Conservation (phyloP, 192 early-diverging fungal species). For the Coemansia sp. region DNA sequence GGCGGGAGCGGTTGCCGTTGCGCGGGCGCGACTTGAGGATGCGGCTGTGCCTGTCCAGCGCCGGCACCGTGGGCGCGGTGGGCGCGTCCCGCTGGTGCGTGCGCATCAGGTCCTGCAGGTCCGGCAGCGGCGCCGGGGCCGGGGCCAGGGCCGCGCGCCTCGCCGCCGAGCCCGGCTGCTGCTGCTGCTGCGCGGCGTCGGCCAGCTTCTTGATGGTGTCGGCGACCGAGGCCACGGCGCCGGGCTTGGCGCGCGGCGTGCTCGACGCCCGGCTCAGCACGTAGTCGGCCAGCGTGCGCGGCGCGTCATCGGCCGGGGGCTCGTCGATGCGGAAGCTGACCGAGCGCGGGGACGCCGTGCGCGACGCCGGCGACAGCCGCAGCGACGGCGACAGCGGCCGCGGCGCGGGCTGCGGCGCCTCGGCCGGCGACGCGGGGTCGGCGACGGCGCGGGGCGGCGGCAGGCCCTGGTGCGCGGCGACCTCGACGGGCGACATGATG, state of each 20-base stretch:
- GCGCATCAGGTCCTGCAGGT: slow-evolving; percentile 43
- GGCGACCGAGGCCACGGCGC: slow-evolving; percentile 36
- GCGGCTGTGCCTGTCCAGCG: slow-evolving; percentile 43
- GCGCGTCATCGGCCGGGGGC: not conserved
- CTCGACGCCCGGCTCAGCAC: slow-evolving; percentile 40
- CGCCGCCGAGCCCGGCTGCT: no score
- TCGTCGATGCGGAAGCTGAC: slow-evolving; percentile 51
- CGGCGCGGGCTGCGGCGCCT: slow-evolving; percentile 7
- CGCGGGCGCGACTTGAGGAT: slow-evolving; percentile 51
- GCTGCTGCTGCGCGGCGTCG: not conserved
- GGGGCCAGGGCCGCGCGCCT: not conserved
- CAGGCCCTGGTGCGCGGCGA: slow-evolving; percentile 46
- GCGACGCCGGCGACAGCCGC: slow-evolving; percentile 28
- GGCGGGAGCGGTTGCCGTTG: slow-evolving; percentile 38
- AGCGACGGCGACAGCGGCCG: slow-evolving; percentile 43
- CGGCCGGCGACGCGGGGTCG: slow-evolving; percentile 22
- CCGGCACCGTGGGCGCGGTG: slow-evolving; percentile 38
- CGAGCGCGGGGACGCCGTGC: slow-evolving; percentile 38
- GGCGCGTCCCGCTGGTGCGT: slow-evolving; percentile 50
- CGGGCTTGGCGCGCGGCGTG: not conserved
- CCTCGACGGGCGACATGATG: slow-evolving; percentile 53
- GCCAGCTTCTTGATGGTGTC: slow-evolving; percentile 50
- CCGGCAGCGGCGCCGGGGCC: slow-evolving; percentile 21
- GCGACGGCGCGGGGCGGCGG: slow-evolving; percentile 42
- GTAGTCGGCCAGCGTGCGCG: slow-evolving; percentile 46